phyloP scores from a whole-genome alignment of 2,329 filamentous ascomycete genomes.

The Aspergillus versicolor region DNA sequence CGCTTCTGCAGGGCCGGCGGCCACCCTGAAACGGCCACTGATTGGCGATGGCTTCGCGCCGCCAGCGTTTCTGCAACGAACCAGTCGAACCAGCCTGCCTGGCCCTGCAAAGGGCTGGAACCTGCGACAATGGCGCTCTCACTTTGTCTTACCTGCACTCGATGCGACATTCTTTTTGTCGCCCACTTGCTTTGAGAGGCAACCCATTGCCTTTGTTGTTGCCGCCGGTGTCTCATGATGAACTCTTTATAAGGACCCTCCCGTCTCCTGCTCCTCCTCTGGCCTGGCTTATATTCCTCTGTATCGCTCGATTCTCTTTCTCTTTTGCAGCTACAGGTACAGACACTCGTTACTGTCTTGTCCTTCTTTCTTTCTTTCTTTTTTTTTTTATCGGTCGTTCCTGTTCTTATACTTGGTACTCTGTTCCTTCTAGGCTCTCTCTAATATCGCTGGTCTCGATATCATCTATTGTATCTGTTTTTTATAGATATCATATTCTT shows the following conservation, averaged over 20 bases:
- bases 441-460: conserved; percentile 12
- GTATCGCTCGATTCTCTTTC: conserved; percentile 23
- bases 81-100: conserved; percentile 10
- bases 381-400: conserved; percentile 2
- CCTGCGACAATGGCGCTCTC: conserved; percentile 17
- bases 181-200: background rate
- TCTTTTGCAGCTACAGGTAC: conserved; percentile 17
- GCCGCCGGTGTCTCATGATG: conserved; percentile 5
- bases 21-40: background rate
- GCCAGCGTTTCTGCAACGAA: conserved; percentile 5
- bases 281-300: conserved; percentile 18
- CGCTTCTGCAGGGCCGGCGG: conserved; percentile 7
- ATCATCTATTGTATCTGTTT: background rate
- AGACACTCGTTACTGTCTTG: conserved; percentile 42
- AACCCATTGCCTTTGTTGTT: conserved; percentile 1
- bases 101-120: conserved; percentile 10
- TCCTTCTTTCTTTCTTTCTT: conserved; percentile 24
- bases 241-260: conserved; percentile 14
- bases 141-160: conserved; percentile 23
- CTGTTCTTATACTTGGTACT: background rate
- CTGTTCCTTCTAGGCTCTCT: background rate
- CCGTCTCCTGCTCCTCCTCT: conserved; percentile 31
- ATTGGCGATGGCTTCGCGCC: conserved; percentile 15
- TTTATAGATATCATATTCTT: conserved; percentile 22
- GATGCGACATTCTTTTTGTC: background rate